Evolutionary conservation across 2,329 filamentous ascomycete species (phyloP).

Genomic region (Verticillium albo-atrum): DNA sequence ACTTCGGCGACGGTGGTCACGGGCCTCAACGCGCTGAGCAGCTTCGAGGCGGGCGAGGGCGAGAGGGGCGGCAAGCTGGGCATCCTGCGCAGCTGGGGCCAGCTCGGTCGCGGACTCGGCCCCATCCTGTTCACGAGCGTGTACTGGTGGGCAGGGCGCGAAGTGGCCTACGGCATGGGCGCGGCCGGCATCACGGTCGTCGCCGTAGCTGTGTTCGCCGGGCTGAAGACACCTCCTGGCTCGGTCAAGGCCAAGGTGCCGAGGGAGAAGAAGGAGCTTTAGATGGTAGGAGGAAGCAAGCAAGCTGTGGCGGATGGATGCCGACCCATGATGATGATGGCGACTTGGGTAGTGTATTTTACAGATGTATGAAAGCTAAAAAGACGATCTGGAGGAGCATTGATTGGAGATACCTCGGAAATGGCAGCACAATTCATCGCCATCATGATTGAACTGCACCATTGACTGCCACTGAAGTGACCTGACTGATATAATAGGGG

Average conservation of each 20-base stretch:
- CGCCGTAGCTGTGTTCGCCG: constrained; percentile 63
- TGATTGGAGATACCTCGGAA: no score
- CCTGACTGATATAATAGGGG: no score
- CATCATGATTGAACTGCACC: no score
- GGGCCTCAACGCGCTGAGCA: constrained; percentile 84
- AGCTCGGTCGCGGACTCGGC: constrained; percentile 81
- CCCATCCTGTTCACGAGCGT: constrained; percentile 89
- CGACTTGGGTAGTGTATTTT: background rate
- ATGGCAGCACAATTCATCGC: no score
- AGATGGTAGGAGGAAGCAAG: background rate
- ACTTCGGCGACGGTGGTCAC: constrained; percentile 95
- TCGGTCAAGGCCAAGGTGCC: constrained; percentile 22
- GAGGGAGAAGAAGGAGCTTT: constrained; percentile 10
- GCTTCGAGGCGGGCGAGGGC: constrained; percentile 75
- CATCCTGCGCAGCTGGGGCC: constrained; percentile 74
- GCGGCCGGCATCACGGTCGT: constrained; percentile 77
- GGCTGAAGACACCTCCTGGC: constrained; percentile 60
- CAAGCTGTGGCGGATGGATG: background rate
- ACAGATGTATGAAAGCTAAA: background rate
- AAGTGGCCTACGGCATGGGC: constrained; percentile 78
- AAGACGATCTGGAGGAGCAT: background rate
- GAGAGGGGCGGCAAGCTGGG: constrained; percentile 87
- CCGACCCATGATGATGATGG: background rate
- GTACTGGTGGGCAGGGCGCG: constrained; percentile 96
- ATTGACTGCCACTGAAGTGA: no score